These are phyloP conservation scores for Scenedesmus sp. DNA, from an alignment of 163 green algal genomes.

Conservation along the genomic window DNA sequence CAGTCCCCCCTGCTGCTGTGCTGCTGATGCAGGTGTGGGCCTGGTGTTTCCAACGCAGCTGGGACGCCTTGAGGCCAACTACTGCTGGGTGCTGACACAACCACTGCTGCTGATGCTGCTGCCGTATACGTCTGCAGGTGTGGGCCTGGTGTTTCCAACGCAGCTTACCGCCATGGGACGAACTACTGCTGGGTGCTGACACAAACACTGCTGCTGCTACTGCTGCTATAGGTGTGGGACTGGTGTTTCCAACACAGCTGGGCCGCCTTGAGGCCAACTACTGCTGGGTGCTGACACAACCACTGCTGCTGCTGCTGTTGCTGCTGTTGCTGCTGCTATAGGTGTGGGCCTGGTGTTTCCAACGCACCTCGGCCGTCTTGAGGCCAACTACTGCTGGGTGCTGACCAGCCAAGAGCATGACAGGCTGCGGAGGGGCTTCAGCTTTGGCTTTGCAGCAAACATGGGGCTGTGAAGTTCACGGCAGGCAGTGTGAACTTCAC, in stretches of 20 bases:
- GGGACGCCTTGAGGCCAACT: constrained; percentile 36
- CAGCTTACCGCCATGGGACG: constrained; percentile 68
- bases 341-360: constrained; percentile 73
- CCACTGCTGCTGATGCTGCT: no score
- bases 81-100: constrained; percentile 65
- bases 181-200: constrained; percentile 64
- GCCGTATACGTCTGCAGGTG: constrained; percentile 56
- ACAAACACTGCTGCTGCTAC: neutral
- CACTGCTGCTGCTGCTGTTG: constrained; percentile 20
- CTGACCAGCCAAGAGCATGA: constrained; percentile 61
- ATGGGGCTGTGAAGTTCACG: constrained; percentile 13
- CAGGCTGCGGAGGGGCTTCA: constrained; percentile 57
- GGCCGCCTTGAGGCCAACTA: no score
- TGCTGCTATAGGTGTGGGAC: neutral
- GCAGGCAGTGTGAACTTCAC: no score
- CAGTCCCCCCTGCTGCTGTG: constrained; percentile 1
- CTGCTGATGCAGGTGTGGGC: constrained; percentile 60
- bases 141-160: constrained; percentile 71
- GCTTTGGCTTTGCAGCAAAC: constrained; percentile 66
- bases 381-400: constrained; percentile 50
- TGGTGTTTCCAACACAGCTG: neutral
- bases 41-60: constrained; percentile 68
- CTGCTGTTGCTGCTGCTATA: constrained; percentile 36
- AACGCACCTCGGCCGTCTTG: constrained; percentile 70
- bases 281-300: neutral